Percentiles rank a stretch among this genome's conserved stretches.
These are phyloP conservation scores for Myriangium duriaei DNA, from an alignment of 2,329 filamentous ascomycete species.

Conservation along the genomic window DNA sequence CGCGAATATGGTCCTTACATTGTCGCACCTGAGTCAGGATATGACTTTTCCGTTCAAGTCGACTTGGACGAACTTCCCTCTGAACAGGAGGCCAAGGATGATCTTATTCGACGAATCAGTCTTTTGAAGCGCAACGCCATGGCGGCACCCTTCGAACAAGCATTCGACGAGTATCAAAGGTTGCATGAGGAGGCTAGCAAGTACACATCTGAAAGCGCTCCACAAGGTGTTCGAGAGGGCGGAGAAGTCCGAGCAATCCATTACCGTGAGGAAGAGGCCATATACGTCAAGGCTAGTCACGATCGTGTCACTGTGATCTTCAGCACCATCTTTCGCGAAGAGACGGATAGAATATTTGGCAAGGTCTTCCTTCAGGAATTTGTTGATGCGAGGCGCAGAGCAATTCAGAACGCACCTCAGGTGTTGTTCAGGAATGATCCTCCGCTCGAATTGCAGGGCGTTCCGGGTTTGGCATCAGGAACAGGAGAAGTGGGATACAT, in stretches of 20 bases:
- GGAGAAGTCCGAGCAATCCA: slow-evolving; percentile 92
- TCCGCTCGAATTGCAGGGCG: slow-evolving; percentile 76
- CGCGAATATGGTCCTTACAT: slow-evolving; percentile 93
- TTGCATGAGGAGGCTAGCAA: slow-evolving; percentile 80
- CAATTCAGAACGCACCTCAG: slow-evolving; percentile 96
- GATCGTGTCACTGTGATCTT: slow-evolving; percentile 98
- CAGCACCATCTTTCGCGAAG: slow-evolving; percentile 93
- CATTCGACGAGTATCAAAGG: slow-evolving; percentile 82
- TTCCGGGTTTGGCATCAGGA: slow-evolving; percentile 67
- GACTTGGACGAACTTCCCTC: slow-evolving; percentile 79
- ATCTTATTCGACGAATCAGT: slow-evolving; percentile 74
- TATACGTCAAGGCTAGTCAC: slow-evolving; percentile 95
- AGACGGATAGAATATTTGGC: slow-evolving; percentile 93
- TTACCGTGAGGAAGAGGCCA: slow-evolving; percentile 96
- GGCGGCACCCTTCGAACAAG: slow-evolving; percentile 95
- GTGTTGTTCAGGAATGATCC: slow-evolving; percentile 93
- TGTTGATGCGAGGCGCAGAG: slow-evolving; percentile 84
- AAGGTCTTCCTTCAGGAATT: slow-evolving; percentile 99
- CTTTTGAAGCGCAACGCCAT: slow-evolving; percentile 96
- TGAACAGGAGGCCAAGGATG: slow-evolving; percentile 74
- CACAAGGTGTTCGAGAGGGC: slow-evolving; percentile 78
- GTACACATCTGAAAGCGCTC: slow-evolving; percentile 87
- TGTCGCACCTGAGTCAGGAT: slow-evolving; percentile 73
- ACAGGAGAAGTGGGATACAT: slow-evolving; percentile 91
- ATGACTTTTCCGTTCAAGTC: slow-evolving; percentile 87